Evolutionary conservation across 371 early-diverging fungal genomes (phyloP), one percentile per base, ranked within the genome.

Genomic region (Fennellomyces sp.): DNA sequence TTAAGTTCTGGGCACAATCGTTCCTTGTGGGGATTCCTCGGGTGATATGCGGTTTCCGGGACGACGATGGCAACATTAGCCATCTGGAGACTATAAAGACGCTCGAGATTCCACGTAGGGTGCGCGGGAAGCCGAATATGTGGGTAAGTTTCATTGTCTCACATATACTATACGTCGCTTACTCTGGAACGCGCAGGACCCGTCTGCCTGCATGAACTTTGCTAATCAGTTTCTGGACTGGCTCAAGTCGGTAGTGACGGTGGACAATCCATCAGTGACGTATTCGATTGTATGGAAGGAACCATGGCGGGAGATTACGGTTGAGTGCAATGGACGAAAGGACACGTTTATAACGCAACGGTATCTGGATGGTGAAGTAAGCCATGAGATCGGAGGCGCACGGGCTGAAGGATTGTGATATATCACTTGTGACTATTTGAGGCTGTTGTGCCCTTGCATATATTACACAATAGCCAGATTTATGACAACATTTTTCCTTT

Each of bases 1-100:
- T 95, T 1, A 91, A 91, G 61, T 90, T 92, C 55, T 97, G 95
- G 92, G 91, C 94, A 4, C 96, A 97, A 72, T 95, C 94, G 4
- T 96, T 91, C 71, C 73, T 97, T 4, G 89, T 93, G 1, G 97
- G 96, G 2, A 85, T 95, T 4, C 94, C 92, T 0, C 76, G 72
- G 2, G 81, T 96, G 10, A 82, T 94, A 31, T 83, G 94, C 31
- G 97, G 96, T 0, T 97, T 89, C 65, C 85, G 96, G 48, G 90
- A 94, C 63, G 88, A 93, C 63, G 68, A 85, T 41, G 93, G 92
- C 5, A 58, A 66, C 8, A 56, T 96, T 6, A 54, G 73, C 2
- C 53, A 58, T 0, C 58, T 94, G 6, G 65, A 88, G 56, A 78
- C 79, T 3, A 79, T 87, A 58, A 84, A 89, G 41, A 95, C 96